Evolutionary conservation across 805 yeast species (phyloP).

Genomic region (Ogataea naganishii): DNA sequence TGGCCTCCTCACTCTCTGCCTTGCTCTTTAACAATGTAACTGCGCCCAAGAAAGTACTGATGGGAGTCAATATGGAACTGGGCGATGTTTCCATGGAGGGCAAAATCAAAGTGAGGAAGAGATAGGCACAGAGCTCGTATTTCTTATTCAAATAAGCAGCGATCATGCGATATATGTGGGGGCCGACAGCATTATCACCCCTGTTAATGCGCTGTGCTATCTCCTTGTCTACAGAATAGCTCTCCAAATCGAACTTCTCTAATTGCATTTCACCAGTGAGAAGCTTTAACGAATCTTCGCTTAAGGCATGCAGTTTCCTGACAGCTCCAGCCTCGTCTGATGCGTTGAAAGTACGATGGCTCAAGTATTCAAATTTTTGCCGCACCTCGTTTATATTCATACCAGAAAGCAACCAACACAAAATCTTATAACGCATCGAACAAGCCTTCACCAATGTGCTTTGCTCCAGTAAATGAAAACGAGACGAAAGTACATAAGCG

Average conservation of each 20-base stretch:
- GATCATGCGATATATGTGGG: slow-evolving; percentile 1
- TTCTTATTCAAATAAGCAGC: slow-evolving; percentile 5
- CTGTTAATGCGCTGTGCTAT: too few species aligned
- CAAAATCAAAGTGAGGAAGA: slow-evolving; percentile 3
- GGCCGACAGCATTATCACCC: neutral
- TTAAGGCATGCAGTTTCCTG: neutral
- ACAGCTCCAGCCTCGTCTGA: neutral
- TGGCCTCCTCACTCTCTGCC: slow-evolving; percentile 12
- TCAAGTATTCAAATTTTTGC: slow-evolving; percentile 4
- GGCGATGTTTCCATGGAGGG: slow-evolving; percentile 1
- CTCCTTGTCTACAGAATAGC: neutral
- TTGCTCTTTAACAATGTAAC: slow-evolving; percentile 7
- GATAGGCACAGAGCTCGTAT: slow-evolving; percentile 4
- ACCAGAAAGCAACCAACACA: slow-evolving; percentile 10
- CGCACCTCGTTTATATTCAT: slow-evolving; percentile 4
- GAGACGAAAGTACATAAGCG: slow-evolving; percentile 9
- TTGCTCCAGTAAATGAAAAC: slow-evolving; percentile 2
- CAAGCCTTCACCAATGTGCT: slow-evolving; percentile 2
- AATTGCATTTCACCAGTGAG: slow-evolving; percentile 4
- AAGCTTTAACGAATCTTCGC: slow-evolving; percentile 2
- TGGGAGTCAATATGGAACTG: slow-evolving; percentile 4
- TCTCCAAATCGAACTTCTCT: neutral
- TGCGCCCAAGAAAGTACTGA: slow-evolving; percentile 7
- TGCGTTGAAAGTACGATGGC: neutral
- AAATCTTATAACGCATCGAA: slow-evolving; percentile 7